These are phyloP conservation scores for Penicillium sp. DNA, from an alignment of 2,329 filamentous ascomycete genomes.

Conservation along the genomic window DNA sequence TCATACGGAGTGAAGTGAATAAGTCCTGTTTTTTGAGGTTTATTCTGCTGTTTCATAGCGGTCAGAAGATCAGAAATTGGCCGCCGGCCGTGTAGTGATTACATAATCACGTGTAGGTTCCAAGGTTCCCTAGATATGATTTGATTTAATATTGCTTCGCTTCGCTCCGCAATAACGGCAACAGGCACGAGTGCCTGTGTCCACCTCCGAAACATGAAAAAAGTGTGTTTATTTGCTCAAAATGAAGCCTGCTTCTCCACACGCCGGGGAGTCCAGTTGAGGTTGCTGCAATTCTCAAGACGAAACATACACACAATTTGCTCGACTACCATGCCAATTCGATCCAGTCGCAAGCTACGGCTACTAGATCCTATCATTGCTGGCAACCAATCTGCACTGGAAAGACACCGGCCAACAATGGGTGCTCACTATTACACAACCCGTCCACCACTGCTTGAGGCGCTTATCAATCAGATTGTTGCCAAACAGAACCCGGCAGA, in stretches of 20 bases:
- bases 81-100: no score
- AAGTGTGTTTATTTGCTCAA: neutral
- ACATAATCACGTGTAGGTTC: no score
- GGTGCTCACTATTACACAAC: neutral
- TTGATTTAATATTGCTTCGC: no score
- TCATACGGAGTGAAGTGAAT: no score
- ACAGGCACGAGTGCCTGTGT: constrained; percentile 6
- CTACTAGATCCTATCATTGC: neutral
- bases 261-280: neutral
- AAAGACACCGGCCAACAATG: neutral
- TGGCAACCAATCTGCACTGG: neutral
- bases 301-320: constrained; percentile 4
- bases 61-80: no score
- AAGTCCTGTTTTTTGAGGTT: no score
- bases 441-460: neutral
- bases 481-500: neutral
- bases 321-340: neutral
- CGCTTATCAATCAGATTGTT: neutral
- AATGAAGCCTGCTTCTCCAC: neutral
- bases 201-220: constrained; percentile 4
- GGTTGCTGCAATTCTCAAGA: neutral
- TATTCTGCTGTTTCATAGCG: no score
- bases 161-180: constrained; percentile 4
- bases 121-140: no score
- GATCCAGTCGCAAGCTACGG: neutral